A percentile compares a stretch with the other conserved stretches of the same genome.
Conservation (phyloP, 257 asterid species). For the Scutellaria barbata region DNA sequence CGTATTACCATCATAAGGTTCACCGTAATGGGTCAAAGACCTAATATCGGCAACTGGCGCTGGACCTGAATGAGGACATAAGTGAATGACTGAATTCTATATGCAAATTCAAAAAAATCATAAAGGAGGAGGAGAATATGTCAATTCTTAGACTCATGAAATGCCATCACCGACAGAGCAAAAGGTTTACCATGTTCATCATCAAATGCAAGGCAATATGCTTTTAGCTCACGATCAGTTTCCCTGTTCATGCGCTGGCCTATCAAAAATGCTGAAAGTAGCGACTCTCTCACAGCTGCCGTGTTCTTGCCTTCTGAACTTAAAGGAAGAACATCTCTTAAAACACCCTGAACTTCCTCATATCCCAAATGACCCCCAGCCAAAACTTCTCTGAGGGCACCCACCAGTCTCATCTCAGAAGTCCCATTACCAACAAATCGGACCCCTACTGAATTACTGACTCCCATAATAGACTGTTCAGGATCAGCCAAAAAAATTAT, state of each 20-base stretch:
- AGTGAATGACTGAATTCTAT: conserved; percentile 2
- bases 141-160: conserved; percentile 17
- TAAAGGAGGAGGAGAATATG: background rate
- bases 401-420: conserved; percentile 94
- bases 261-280: conserved; percentile 81
- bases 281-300: conserved; percentile 63
- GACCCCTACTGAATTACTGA: conserved; percentile 79
- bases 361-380: conserved; percentile 98
- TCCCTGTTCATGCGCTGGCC: conserved; percentile 96
- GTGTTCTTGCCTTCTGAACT: conserved; percentile 43
- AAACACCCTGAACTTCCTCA: conserved; percentile 94
- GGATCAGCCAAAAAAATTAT: conserved; percentile 90
- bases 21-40: conserved; percentile 94
- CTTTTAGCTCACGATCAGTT: conserved; percentile 94
- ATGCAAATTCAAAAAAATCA: background rate
- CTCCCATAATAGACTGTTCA: conserved; percentile 84
- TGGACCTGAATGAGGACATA: conserved; percentile 54
- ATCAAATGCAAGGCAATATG: conserved; percentile 94
- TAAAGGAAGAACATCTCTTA: conserved; percentile 78
- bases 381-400: conserved; percentile 92
- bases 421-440: conserved; percentile 73
- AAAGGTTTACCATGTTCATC: conserved; percentile 67
- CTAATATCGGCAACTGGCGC: conserved; percentile 81
- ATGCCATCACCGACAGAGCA: conserved; percentile 17
- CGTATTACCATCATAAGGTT: conserved; percentile 95